phyloP scores from a whole-genome alignment of 345 rosid genomes.

The Camelina neglecta region DNA sequence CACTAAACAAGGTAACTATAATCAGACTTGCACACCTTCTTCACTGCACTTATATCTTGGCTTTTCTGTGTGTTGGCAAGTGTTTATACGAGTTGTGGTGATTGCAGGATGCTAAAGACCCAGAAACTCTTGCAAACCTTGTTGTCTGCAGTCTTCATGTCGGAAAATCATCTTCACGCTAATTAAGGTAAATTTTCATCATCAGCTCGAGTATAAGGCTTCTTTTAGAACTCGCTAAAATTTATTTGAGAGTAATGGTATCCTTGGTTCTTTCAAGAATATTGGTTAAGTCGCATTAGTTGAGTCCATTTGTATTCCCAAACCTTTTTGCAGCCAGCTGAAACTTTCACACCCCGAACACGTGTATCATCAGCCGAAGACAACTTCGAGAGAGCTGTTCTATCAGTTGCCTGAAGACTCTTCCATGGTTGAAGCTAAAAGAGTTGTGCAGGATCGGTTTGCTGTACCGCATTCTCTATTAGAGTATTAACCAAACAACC shows the following conservation, averaged over 20 bases:
- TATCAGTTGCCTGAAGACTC: constrained; percentile 63
- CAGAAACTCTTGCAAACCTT: constrained; percentile 89
- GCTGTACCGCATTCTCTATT: neutral
- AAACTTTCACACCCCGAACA: constrained; percentile 81
- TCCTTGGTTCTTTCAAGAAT: neutral
- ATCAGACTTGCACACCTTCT: neutral
- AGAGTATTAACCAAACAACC: neutral
- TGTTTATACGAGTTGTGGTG: constrained; percentile 17
- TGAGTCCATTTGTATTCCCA: neutral
- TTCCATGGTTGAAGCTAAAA: constrained; percentile 21
- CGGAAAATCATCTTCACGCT: constrained; percentile 84
- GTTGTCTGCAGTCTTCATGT: constrained; percentile 94
- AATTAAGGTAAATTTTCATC: constrained; percentile 62
- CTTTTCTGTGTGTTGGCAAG: neutral
- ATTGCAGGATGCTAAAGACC: constrained; percentile 88
- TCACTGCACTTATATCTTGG: neutral
- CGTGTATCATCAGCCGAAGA: constrained; percentile 69
- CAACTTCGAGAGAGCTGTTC: constrained; percentile 84
- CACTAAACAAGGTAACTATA: constrained; percentile 74
- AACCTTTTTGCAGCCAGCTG: constrained; percentile 71
- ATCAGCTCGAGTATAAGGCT: neutral
- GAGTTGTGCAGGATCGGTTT: neutral
- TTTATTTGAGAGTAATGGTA: too few relatives aligned
- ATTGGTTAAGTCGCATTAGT: neutral
- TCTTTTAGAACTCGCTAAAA: neutral